A percentile compares a stretch with the other conserved stretches of the same genome.
These are phyloP conservation scores for Epichloe amarillans DNA, from an alignment of 2,329 filamentous ascomycete species.

Conservation along the genomic window DNA sequence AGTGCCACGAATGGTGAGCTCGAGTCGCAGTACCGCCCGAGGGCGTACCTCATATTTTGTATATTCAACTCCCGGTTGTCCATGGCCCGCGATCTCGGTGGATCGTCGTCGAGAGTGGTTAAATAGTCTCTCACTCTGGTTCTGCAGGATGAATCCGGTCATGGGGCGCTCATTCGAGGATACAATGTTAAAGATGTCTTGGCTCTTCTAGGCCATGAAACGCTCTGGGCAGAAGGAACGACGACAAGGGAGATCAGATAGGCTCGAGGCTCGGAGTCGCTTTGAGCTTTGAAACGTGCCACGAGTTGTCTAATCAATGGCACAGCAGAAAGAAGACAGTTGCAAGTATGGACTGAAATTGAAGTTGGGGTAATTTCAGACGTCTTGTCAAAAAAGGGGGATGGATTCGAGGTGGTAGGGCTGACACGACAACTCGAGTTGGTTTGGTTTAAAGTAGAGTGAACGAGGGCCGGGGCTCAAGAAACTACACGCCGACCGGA, in stretches of 20 bases:
- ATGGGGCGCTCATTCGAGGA: background rate
- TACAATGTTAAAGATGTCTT: background rate
- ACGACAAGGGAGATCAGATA: background rate
- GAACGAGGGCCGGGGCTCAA: background rate
- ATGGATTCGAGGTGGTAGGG: conserved; percentile 1
- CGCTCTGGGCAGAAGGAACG: background rate
- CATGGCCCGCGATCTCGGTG: background rate
- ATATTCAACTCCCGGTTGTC: background rate
- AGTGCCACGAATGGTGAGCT: background rate
- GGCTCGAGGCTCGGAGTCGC: background rate
- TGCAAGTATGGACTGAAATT: background rate
- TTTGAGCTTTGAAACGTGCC: background rate
- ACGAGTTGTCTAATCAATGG: background rate
- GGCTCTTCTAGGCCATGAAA: too few relatives aligned
- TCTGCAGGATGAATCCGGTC: background rate
- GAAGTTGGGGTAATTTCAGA: background rate
- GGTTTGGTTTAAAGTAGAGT: background rate
- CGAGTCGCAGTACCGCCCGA: background rate
- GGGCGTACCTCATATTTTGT: background rate
- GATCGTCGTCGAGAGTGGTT: background rate
- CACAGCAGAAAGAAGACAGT: background rate
- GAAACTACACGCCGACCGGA: background rate
- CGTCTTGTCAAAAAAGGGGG: background rate
- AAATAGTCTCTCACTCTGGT: background rate
- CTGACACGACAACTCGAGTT: conserved; percentile 3